A percentile compares a stretch with the other conserved stretches of the same genome.
These are phyloP conservation scores for Backusella westeae DNA, from an alignment of 192 early-diverging fungal species.

Conservation along the genomic window DNA sequence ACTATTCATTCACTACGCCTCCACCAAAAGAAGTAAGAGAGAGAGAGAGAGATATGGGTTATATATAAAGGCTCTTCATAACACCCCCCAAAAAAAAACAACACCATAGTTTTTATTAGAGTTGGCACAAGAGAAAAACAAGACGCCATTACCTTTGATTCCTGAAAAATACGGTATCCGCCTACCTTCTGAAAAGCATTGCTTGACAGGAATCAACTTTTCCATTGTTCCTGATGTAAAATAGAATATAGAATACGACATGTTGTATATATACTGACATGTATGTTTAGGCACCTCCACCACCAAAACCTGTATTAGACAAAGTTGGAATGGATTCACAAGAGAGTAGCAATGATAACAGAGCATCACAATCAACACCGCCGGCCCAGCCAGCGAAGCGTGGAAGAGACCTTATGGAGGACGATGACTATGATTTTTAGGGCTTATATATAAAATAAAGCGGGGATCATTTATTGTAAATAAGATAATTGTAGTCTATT, in stretches of 20 bases:
- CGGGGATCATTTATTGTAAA: neutral
- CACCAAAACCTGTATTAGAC: conserved; percentile 14
- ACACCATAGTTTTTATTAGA: conserved; percentile 62
- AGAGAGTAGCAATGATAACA: neutral
- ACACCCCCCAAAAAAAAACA: neutral
- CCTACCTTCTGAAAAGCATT: conserved; percentile 72
- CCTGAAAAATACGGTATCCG: conserved; percentile 78
- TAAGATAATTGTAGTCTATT: neutral
- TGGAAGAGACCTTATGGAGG: conserved; percentile 27
- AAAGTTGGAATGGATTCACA: conserved; percentile 10
- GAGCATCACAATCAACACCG: neutral
- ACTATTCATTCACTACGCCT: conserved; percentile 87
- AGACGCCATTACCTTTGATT: conserved; percentile 71
- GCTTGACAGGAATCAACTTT: conserved; percentile 76
- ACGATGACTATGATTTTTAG: conserved; percentile 36
- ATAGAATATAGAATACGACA: neutral
- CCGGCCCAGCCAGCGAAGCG: conserved; percentile 6
- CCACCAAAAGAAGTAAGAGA: conserved; percentile 80
- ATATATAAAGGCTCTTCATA: too few species aligned
- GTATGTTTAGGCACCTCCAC: conserved; percentile 27
- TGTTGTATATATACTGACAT: neutral
- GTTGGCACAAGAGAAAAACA: conserved; percentile 75
- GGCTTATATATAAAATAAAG: neutral
- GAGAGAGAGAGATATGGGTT: neutral
- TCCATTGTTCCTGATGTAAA: conserved; percentile 68